Conservation (phyloP, 495 filamentous ascomycete genomes). For the Trichoderma asperelloides region DNA sequence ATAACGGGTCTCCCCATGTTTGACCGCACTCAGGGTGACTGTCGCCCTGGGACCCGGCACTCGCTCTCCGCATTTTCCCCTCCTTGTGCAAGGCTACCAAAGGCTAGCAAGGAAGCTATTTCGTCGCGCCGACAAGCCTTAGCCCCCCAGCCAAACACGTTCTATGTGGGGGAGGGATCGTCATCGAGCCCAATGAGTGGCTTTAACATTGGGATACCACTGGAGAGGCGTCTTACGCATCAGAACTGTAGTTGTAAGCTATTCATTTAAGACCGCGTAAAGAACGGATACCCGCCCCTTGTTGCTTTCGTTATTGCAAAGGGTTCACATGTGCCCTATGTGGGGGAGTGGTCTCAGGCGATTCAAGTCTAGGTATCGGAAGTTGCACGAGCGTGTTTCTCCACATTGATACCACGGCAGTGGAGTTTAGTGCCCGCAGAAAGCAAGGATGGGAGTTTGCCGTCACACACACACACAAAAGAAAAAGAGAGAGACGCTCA, state of each 20-base stretch:
- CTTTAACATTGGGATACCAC: background rate
- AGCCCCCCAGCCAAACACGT: background rate
- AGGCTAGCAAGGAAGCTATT: background rate
- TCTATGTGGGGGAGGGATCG: conserved; percentile 1
- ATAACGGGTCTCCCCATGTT: background rate
- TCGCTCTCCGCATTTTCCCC: conserved; percentile 3
- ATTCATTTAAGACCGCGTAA: background rate
- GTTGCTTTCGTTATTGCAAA: background rate
- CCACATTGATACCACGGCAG: background rate
- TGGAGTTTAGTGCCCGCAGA: background rate
- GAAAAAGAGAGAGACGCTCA: background rate
- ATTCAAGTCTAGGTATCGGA: background rate
- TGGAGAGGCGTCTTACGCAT: background rate
- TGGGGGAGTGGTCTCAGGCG: background rate
- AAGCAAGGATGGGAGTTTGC: background rate
- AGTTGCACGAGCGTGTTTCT: background rate
- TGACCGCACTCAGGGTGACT: conserved; percentile 4
- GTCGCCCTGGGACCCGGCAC: background rate
- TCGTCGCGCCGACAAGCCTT: background rate
- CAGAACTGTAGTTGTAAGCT: background rate
- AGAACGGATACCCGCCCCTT: background rate
- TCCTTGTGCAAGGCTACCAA: background rate
- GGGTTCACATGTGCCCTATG: background rate
- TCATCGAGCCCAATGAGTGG: background rate
- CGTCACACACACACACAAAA: background rate